phyloP scores from a whole-genome alignment of 148 eudicot genomes.

The Rhododendron ferrugineum region DNA sequence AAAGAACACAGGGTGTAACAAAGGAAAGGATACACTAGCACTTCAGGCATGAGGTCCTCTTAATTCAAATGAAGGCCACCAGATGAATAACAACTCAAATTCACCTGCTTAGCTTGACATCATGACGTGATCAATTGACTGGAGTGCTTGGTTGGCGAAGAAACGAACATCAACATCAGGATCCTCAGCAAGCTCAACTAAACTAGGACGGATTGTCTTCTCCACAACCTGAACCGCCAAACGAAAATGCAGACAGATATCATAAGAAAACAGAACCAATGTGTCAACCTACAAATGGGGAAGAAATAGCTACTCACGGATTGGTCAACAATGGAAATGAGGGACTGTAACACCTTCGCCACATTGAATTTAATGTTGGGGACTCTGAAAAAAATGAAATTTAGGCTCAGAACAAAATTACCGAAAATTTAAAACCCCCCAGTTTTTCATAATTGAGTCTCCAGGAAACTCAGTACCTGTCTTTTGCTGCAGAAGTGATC shows the following conservation, averaged over 20 bases:
- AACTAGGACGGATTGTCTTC: conserved; percentile 65
- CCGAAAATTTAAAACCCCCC: background rate
- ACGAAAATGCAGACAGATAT: background rate
- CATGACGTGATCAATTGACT: conserved; percentile 78
- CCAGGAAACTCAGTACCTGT: conserved; percentile 43
- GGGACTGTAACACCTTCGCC: conserved; percentile 89
- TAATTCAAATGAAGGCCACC: background rate
- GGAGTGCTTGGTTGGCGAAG: conserved; percentile 85
- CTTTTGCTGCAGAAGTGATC: conserved; percentile 63
- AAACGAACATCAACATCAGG: conserved; percentile 93
- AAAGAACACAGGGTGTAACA: background rate
- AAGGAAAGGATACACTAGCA: too few species aligned
- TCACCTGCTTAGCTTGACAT: conserved; percentile 53
- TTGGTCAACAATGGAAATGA: conserved; percentile 74
- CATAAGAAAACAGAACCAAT: background rate
- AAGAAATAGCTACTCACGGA: conserved; percentile 44
- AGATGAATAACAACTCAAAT: background rate
- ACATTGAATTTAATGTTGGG: conserved; percentile 92
- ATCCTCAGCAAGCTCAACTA: conserved; percentile 79
- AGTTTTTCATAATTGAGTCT: conserved; percentile 1
- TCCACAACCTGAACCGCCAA: conserved; percentile 60
- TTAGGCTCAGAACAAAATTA: conserved; percentile 7
- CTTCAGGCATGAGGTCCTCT: background rate
- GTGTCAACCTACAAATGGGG: background rate
- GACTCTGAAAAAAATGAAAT: conserved; percentile 42